Evolutionary conservation across 2,329 filamentous ascomycete species (phyloP), one percentile per base, ranked within the genome.

Genomic region (Ascochyta pisi): DNA sequence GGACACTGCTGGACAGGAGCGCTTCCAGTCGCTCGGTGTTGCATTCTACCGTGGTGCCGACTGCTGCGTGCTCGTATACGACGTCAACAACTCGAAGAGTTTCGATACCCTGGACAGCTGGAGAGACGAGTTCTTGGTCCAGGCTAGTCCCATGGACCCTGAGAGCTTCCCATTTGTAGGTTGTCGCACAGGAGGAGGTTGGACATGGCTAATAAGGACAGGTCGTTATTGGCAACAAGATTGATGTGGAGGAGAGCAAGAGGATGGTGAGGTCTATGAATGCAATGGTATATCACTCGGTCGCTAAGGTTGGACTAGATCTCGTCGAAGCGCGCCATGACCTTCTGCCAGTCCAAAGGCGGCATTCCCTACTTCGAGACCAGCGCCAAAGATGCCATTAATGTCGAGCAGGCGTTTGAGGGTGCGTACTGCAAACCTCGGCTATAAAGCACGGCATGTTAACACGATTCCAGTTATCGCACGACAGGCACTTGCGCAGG

Each of bases 311-410:
- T 16, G 15, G 59, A 9, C 3, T 33, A 91, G 89, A 96, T 99
- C 69, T 96, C 92, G 27, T 93, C 89, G 71, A 98, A 98, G 85
- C 86, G 95, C 62, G 95, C 95, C 57, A 93, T 94, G 86, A 93
- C 94, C 13, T 99, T 97, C 77, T 99, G 95, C 78, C 92, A 97
- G 78, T 96, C 92, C 54, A 97, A 98, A 80, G 94, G 94, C 43
- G 92, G 92, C 57, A 97, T 99, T 64, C 95, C 95, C 16, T 99
- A 99, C 79, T 99, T 99, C 73, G 95, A 99, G 86, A 99, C 95
- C 16, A 97, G 93, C 78, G 95, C 95, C 58, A 99, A 99, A 82
- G 95, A 99, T 78, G 95, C 94, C 58, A 90, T 97, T 79, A 99
- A 99, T 73, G 95, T 99, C 39, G 95, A 99, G 79, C 92, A 91